Conservation (phyloP, 106 monocot genomes). For the Xerophyta viscosa region DNA sequence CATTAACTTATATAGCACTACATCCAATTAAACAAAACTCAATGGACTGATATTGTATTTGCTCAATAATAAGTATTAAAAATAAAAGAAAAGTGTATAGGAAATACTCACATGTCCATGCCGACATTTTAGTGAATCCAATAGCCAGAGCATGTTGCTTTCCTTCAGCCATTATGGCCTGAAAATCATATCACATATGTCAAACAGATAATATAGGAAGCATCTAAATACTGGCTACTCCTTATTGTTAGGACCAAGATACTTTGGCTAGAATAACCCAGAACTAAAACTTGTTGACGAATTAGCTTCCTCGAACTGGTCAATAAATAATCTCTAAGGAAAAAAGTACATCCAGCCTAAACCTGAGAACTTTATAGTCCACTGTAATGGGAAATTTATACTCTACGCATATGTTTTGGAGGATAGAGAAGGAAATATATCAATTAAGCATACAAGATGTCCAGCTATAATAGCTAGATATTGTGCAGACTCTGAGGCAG, state of each 20-base stretch:
- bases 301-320: too few relatives aligned
- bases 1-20: too few relatives aligned
- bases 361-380: too few relatives aligned
- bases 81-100: not conserved
- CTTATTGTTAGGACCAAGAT: not conserved
- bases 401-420: too few relatives aligned
- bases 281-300: too few relatives aligned
- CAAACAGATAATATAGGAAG: not conserved
- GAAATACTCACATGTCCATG: constrained; percentile 72
- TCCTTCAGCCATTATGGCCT: constrained; percentile 99
- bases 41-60: not conserved
- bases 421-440: too few relatives aligned
- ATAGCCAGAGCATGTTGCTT: constrained; percentile 93
- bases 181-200: constrained; percentile 8
- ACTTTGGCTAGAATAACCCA: not conserved
- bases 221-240: not conserved
- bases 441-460: too few relatives aligned
- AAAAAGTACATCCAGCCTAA: too few relatives aligned
- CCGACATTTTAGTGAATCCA: constrained; percentile 95
- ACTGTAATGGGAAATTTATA: too few relatives aligned
- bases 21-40: not conserved
- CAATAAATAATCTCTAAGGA: too few relatives aligned
- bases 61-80: not conserved
- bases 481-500: not conserved
- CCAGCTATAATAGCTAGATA: not conserved